Conservation (phyloP, 192 early-diverging fungal genomes). For the Backusella australiensis region DNA sequence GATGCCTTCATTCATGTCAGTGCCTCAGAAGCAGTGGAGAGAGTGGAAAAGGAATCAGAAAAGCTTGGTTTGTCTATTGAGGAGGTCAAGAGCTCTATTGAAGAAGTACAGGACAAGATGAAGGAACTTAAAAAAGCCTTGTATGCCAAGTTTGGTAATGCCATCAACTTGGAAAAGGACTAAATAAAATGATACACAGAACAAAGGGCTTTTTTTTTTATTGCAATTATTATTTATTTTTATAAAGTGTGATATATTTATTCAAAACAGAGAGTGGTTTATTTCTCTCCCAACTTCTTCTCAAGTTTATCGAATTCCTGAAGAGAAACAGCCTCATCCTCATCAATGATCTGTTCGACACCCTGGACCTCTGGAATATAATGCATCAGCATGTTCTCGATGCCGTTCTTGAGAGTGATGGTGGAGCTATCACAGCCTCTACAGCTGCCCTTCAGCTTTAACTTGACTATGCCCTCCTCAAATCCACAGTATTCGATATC, state of each 20-base stretch:
- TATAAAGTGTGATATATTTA: neutral
- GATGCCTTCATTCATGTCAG: slow-evolving; percentile 82
- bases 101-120: slow-evolving; percentile 70
- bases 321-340: slow-evolving; percentile 70
- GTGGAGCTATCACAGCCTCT: slow-evolving; percentile 86
- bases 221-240: neutral
- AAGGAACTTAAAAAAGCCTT: slow-evolving; percentile 79
- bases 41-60: slow-evolving; percentile 64
- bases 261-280: neutral
- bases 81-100: slow-evolving; percentile 61
- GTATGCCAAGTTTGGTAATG: slow-evolving; percentile 91
- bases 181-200: slow-evolving; percentile 25
- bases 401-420: slow-evolving; percentile 96
- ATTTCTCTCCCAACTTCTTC: slow-evolving; percentile 28
- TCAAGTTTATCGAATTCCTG: slow-evolving; percentile 94
- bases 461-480: slow-evolving; percentile 82
- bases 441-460: slow-evolving; percentile 95
- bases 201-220: neutral
- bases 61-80: slow-evolving; percentile 61
- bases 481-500: slow-evolving; percentile 97
- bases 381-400: slow-evolving; percentile 99
- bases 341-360: slow-evolving; percentile 89
- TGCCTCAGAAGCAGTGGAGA: slow-evolving; percentile 69
- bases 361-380: slow-evolving; percentile 92
- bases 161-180: slow-evolving; percentile 93